These are phyloP conservation scores for Pyronema domesticum DNA, from an alignment of 495 filamentous ascomycete species.

Conservation along the genomic window DNA sequence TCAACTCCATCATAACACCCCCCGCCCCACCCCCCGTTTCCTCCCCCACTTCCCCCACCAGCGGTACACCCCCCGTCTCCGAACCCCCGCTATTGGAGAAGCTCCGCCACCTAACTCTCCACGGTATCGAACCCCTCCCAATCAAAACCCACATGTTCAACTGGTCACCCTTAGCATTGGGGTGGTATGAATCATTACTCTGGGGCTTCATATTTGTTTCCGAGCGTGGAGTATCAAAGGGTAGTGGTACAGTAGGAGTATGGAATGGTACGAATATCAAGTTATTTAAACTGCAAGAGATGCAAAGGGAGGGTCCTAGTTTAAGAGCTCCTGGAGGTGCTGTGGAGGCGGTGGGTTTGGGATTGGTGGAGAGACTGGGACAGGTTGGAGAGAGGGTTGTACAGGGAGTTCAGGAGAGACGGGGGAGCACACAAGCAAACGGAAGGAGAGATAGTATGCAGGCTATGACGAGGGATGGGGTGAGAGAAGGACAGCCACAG, in stretches of 20 bases:
- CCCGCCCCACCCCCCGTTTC: not conserved
- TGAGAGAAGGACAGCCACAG: not conserved
- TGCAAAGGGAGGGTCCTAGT: constrained; percentile 58
- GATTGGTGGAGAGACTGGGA: constrained; percentile 62
- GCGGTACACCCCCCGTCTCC: not conserved
- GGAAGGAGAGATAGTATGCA: not conserved
- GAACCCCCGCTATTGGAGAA: constrained; percentile 12
- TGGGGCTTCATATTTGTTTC: constrained; percentile 90
- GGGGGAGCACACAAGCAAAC: not conserved
- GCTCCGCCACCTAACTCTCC: constrained; percentile 30
- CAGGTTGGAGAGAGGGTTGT: not conserved
- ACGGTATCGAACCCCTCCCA: constrained; percentile 55
- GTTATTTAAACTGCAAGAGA: constrained; percentile 79
- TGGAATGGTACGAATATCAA: constrained; percentile 86
- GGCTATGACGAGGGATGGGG: not conserved
- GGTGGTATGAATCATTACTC: constrained; percentile 89
- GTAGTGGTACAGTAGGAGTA: constrained; percentile 75
- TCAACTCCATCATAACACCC: not conserved
- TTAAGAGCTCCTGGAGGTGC: constrained; percentile 72
- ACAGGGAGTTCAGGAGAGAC: not conserved
- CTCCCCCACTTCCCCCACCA: not conserved
- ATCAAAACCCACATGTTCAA: constrained; percentile 77
- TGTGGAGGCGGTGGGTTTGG: constrained; percentile 88
- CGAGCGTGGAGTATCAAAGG: constrained; percentile 74
- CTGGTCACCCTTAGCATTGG: constrained; percentile 80